Evolutionary conservation across 352 stramenopile genomes (phyloP).

Genomic region (Pythium vanterpoolii): DNA sequence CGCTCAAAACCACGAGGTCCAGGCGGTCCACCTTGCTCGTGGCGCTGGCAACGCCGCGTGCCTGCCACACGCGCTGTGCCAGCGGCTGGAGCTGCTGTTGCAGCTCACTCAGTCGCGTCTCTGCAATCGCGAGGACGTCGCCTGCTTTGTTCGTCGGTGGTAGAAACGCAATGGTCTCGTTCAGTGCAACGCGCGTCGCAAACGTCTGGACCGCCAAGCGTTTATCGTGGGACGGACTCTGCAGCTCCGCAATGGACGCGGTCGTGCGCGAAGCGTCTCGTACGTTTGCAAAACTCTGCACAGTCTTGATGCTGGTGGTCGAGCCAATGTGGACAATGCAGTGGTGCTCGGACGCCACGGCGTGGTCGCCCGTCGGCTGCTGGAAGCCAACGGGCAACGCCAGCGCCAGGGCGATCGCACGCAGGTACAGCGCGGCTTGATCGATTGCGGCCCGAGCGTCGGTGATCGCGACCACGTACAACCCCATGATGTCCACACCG

Average conservation of each 20-base stretch:
- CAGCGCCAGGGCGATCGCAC: constrained; percentile 40
- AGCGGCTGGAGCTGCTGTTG: constrained; percentile 49
- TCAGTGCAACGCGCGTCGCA: constrained; percentile 37
- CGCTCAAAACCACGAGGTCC: constrained; percentile 32
- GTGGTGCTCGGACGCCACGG: constrained; percentile 28
- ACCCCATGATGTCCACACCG: constrained; percentile 43
- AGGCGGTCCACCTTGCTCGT: constrained; percentile 27
- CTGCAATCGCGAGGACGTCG: constrained; percentile 17
- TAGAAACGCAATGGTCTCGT: constrained; percentile 39
- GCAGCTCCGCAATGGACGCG: constrained; percentile 26
- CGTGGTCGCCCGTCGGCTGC: not conserved
- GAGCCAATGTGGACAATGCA: constrained; percentile 45
- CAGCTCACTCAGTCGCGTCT: constrained; percentile 41
- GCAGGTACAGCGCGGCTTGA: constrained; percentile 48
- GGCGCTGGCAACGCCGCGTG: constrained; percentile 38
- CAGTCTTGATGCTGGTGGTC: constrained; percentile 17
- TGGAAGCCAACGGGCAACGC: constrained; percentile 17
- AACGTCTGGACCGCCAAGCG: constrained; percentile 34
- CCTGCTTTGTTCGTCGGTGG: not conserved
- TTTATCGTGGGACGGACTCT: constrained; percentile 13
- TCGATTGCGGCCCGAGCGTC: constrained; percentile 26
- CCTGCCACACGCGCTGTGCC: constrained; percentile 32
- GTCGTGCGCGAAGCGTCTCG: constrained; percentile 30
- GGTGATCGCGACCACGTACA: constrained; percentile 51
- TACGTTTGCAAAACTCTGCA: constrained; percentile 26